phyloP scores from a whole-genome alignment of 441 rosid species.

The Erodium texanum region DNA sequence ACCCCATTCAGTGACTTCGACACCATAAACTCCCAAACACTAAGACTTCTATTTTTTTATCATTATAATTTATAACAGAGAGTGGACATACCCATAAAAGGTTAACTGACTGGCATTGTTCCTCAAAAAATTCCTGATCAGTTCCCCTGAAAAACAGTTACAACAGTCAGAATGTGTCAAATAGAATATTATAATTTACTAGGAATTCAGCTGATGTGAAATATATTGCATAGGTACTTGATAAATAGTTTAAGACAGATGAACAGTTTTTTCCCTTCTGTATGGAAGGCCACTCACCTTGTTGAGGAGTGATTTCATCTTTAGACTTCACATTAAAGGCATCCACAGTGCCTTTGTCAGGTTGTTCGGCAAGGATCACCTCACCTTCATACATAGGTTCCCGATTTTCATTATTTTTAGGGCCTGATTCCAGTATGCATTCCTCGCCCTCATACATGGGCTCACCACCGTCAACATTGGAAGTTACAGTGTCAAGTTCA shows the following conservation, averaged over 20 bases:
- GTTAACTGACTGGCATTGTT: constrained; percentile 87
- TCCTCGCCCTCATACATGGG: constrained; percentile 98
- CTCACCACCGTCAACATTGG: constrained; percentile 64
- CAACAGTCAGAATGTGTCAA: constrained; percentile 16
- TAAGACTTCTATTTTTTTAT: neutral
- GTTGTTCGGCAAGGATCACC: constrained; percentile 71
- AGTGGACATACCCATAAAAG: constrained; percentile 58
- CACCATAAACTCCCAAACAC: neutral
- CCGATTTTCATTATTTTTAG: constrained; percentile 40
- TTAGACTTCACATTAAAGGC: constrained; percentile 31
- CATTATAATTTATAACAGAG: constrained; percentile 12
- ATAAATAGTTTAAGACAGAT: neutral
- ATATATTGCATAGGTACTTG: constrained; percentile 11
- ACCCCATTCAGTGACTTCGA: neutral
- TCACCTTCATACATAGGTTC: constrained; percentile 98
- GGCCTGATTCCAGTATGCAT: constrained; percentile 60
- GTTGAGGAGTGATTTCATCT: constrained; percentile 54
- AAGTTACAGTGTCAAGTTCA: constrained; percentile 37
- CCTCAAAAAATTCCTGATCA: constrained; percentile 67
- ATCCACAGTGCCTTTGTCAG: constrained; percentile 38
- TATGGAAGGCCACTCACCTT: constrained; percentile 40
- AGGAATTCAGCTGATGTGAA: neutral
- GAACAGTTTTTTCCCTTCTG: constrained; percentile 5
- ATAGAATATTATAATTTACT: neutral
- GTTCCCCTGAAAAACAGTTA: constrained; percentile 51